Evolutionary conservation across 73 alveolate species (phyloP).

Genomic region (Symbiodinium natans): DNA sequence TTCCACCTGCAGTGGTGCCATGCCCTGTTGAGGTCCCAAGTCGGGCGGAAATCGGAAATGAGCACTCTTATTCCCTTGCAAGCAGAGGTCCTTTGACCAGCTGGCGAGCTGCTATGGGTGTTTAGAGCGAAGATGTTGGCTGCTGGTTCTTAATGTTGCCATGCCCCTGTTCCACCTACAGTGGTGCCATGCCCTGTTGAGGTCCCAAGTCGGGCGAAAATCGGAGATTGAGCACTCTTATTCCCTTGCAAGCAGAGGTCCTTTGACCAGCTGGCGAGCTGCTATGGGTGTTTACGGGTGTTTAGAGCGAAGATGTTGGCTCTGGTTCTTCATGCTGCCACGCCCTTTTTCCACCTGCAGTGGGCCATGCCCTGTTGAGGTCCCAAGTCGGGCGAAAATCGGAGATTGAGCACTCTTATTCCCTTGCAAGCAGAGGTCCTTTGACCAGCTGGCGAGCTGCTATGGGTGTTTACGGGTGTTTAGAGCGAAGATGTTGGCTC

Average conservation of each 20-base stretch:
- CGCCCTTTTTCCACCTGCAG: not conserved
- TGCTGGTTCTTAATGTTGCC: too few relatives aligned
- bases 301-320: not conserved
- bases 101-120: slow-evolving; percentile 84
- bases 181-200: not conserved
- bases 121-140: not conserved
- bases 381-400: not conserved
- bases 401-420: not conserved
- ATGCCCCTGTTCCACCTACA: not conserved
- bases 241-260: not conserved
- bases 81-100: slow-evolving; percentile 25
- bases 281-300: slow-evolving; percentile 15
- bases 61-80: not conserved
- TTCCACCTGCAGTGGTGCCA: not conserved
- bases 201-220: not conserved
- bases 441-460: slow-evolving; percentile 82
- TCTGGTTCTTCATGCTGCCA: too few relatives aligned
- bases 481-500: too few relatives aligned
- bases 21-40: not conserved
- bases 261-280: slow-evolving; percentile 72
- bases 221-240: not conserved
- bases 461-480: slow-evolving; percentile 7
- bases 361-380: not conserved
- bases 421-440: not conserved
- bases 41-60: not conserved